Base-by-base conservation (phyloP, 345 rosid genomes). In the Brassica carinata region DNA sequence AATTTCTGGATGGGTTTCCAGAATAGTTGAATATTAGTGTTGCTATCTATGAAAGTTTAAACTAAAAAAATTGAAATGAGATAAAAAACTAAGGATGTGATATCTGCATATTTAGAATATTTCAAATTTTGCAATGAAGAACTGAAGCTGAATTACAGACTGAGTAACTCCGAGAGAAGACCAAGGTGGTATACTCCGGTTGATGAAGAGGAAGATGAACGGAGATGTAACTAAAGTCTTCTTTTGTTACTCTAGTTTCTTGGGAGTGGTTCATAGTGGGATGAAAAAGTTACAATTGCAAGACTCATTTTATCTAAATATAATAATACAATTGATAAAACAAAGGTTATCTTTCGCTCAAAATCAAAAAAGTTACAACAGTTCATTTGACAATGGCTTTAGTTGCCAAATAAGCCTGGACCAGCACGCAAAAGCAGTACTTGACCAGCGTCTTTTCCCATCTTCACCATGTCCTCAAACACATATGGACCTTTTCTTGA, bases 401-500 rank as follows among this genome's bases (percentile, higher is more conserved):
- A 90, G 72, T 76, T 77, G 79, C 90, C 84, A 38, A 94, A 96
- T 86, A 96, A 96, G 77, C 97, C 91, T 34, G 93, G 95, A 69
- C 99, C 97, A 64, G 94, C 91, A 64, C 68, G 85, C 5, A 90
- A 87, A 68, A 94, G 99, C 59, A 96, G 89, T 83, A 94, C 98
- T 73, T 91, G 83, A 58, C 99, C 99, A 0, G 98, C 98, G 80
- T 94, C 98, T 79, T 86, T 90, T 73, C 97, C 99, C 94, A 92
- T 90, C 80, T 72, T 15, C 57, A 94, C 82, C 99, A 94, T 94
- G 75, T 92, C 97, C 74, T 92, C 90, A 33, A 75, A 79, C 11
- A 85, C 81, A 75, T 92, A 91, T 2, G 85, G 77, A n/a, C 98
- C 97, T 85, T 90, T 87, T 82, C 99, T 91, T 45, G 91, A 88